Evolutionary conservation across 371 early-diverging fungal species (phyloP).

Genomic region (Apophysomyces trapeziformis): DNA sequence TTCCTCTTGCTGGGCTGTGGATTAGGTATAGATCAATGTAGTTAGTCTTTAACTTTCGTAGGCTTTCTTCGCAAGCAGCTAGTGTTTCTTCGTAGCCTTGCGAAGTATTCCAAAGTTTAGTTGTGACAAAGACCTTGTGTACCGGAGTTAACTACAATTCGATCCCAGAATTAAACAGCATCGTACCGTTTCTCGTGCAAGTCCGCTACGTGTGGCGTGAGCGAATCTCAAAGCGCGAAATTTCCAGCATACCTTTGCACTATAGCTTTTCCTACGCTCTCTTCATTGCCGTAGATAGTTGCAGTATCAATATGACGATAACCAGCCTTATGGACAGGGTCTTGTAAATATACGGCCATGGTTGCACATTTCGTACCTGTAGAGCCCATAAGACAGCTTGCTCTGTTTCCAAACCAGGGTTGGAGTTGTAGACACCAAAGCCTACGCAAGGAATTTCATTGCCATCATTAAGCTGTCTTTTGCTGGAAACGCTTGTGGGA

Average conservation of each 20-base stretch:
- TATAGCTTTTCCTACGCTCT: constrained; percentile 51
- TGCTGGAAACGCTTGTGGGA: constrained; percentile 14
- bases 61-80: constrained; percentile 46
- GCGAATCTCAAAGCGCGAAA: neutral
- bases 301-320: constrained; percentile 61
- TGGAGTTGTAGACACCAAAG: constrained; percentile 46
- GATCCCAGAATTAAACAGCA: neutral
- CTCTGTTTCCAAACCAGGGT: constrained; percentile 42
- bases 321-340: constrained; percentile 38
- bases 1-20: constrained; percentile 66
- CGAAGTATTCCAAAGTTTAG: constrained; percentile 62
- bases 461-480: constrained; percentile 31
- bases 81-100: constrained; percentile 55
- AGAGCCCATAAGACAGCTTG: constrained; percentile 53
- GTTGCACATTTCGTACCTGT: constrained; percentile 25
- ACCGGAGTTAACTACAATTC: neutral
- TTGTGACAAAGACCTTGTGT: constrained; percentile 71
- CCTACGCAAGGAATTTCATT: constrained; percentile 38
- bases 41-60: constrained; percentile 58
- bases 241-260: constrained; percentile 39
- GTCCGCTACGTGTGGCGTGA: constrained; percentile 27
- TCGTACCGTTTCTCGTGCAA: constrained; percentile 55
- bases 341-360: neutral
- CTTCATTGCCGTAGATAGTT: constrained; percentile 48
- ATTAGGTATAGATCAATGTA: constrained; percentile 79